Conservation (phyloP, 164 flowering plant genomes). For the Magnolia sinica region DNA sequence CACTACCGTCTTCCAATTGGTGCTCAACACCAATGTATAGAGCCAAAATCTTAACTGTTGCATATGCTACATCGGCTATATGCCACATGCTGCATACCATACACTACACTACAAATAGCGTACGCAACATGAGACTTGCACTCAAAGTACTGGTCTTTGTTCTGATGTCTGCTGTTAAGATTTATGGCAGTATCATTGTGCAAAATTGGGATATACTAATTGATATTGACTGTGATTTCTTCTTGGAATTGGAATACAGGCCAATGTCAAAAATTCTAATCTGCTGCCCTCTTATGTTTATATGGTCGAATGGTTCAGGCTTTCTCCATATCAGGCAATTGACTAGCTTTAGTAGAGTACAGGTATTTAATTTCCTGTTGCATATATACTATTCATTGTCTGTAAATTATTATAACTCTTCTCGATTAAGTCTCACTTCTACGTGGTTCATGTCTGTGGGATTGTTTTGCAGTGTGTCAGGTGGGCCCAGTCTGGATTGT, state of each 20-base stretch:
- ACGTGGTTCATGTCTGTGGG: background rate
- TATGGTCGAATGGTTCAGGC: constrained; percentile 6
- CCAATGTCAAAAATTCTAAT: background rate
- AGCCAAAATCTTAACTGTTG: no score
- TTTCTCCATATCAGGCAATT: constrained; percentile 5
- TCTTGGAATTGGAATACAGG: background rate
- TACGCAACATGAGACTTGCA: no score
- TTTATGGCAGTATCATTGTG: background rate
- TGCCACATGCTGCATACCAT: no score
- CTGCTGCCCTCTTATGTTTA: background rate
- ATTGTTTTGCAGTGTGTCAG: no score
- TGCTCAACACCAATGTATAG: no score
- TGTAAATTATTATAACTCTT: no score
- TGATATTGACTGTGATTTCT: background rate
- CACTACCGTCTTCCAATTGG: no score
- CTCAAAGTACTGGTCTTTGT: background rate
- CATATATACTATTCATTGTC: background rate
- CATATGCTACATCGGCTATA: no score
- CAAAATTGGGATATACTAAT: background rate
- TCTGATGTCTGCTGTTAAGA: background rate
- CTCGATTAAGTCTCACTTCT: background rate
- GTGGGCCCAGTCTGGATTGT: no score
- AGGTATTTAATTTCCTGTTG: constrained; percentile 8
- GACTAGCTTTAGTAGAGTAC: constrained; percentile 5
- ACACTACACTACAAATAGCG: no score